phyloP scores from a whole-genome alignment of 2,329 filamentous ascomycete genomes.

The Alternaria hordeiaustralica region DNA sequence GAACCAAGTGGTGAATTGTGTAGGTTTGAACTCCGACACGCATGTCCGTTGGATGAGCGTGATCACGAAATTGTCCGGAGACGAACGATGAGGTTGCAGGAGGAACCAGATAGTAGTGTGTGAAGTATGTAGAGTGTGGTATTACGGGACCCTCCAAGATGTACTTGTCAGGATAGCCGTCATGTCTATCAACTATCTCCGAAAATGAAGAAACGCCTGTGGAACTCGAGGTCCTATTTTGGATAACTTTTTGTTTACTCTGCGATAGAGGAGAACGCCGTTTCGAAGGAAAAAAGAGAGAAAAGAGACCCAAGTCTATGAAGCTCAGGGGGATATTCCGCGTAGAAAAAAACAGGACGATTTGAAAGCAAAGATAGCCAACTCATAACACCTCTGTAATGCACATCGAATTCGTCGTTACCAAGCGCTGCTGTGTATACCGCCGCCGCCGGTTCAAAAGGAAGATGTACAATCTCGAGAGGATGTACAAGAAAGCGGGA shows the following conservation, averaged over 20 bases:
- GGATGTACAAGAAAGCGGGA: conserved; percentile 36
- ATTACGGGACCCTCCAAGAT: conserved; percentile 16
- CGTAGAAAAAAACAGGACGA: conserved; percentile 8
- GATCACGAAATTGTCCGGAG: not conserved
- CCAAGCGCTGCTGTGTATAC: conserved; percentile 21
- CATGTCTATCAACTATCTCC: conserved; percentile 19
- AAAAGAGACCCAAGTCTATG: conserved; percentile 23
- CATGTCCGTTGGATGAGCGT: not conserved
- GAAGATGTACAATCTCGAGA: conserved; percentile 31
- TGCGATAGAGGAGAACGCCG: conserved; percentile 28
- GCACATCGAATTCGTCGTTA: conserved; percentile 44
- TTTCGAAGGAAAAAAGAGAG: not conserved
- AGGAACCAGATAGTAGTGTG: not conserved
- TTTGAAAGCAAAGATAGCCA: conserved; percentile 19
- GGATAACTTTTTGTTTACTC: conserved; percentile 32
- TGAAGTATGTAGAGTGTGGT: conserved; percentile 19
- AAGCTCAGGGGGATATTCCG: conserved; percentile 32
- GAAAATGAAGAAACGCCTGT: not conserved
- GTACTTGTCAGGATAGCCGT: not conserved
- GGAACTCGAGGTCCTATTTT: conserved; percentile 8
- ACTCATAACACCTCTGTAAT: conserved; percentile 42
- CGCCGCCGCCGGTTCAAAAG: conserved; percentile 25
- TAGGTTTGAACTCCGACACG: no score
- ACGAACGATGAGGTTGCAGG: not conserved
- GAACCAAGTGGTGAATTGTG: not conserved